phyloP scores from a whole-genome alignment of 176 grass and related monocot species.

The Thalia dealbata region DNA sequence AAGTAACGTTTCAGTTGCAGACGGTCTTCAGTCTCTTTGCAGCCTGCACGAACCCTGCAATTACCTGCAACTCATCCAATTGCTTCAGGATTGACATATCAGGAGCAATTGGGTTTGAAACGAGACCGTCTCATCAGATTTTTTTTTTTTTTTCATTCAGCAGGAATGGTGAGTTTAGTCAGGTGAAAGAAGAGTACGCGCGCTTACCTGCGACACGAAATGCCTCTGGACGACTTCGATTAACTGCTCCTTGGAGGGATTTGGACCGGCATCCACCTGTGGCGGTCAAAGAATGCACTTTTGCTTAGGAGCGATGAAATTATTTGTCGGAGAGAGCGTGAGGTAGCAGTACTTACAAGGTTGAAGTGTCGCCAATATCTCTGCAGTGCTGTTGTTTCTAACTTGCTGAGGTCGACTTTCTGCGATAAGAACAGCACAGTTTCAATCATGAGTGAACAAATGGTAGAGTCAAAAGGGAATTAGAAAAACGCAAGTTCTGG shows the following conservation, averaged over 20 bases:
- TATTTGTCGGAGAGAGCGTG: too few relatives aligned
- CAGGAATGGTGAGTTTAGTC: not conserved
- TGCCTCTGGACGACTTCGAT: not conserved
- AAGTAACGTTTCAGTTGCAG: constrained; percentile 26
- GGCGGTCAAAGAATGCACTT: not conserved
- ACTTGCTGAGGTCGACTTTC: constrained; percentile 26
- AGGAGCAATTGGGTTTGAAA: constrained; percentile 7
- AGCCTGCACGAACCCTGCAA: constrained; percentile 37
- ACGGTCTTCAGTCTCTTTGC: constrained; percentile 49
- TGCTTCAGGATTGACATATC: constrained; percentile 34
- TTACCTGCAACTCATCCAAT: constrained; percentile 83
- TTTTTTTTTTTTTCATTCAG: not conserved
- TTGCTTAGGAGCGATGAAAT: not conserved
- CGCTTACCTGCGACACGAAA: constrained; percentile 6
- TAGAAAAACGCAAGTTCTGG: not conserved
- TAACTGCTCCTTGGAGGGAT: constrained; percentile 13
- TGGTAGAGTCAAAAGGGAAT: not conserved
- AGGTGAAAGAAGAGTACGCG: not conserved
- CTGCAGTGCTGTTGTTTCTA: constrained; percentile 5
- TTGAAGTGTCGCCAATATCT: constrained; percentile 3
- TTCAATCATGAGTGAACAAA: not conserved
- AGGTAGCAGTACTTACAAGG: constrained; percentile 29
- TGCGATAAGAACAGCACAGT: constrained; percentile 15
- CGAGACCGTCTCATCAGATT: not conserved
- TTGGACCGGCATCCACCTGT: not conserved